phyloP scores from a whole-genome alignment of 1,284 basidiomycete species.

The Cryptococcus hybrid region DNA sequence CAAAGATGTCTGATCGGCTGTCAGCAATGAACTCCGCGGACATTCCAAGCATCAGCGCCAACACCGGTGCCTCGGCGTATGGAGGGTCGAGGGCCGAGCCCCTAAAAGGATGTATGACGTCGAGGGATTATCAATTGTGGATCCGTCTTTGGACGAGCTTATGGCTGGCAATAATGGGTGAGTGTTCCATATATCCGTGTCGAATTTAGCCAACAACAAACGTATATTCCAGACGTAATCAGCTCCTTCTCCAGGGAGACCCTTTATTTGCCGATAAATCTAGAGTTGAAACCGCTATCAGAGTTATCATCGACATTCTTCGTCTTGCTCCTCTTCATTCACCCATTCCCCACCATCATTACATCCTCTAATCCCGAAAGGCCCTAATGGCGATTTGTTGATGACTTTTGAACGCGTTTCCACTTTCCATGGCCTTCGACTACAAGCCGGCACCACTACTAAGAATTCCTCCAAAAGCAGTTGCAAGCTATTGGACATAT shows the following conservation, averaged over 20 bases:
- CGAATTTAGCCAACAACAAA: not conserved
- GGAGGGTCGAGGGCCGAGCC: conserved; percentile 39
- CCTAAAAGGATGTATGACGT: conserved; percentile 39
- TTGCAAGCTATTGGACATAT: conserved; percentile 34
- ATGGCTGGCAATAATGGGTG: conserved; percentile 13
- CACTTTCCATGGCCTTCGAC: conserved; percentile 34
- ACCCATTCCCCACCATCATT: conserved; percentile 16
- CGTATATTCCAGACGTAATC: conserved; percentile 25
- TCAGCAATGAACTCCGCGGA: not conserved
- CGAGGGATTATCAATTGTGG: conserved; percentile 24
- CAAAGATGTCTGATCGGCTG: conserved; percentile 2
- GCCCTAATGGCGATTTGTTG: conserved; percentile 27
- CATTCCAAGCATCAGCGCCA: not conserved
- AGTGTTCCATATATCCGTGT: not conserved
- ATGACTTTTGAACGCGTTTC: conserved; percentile 37
- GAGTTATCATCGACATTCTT: conserved; percentile 44
- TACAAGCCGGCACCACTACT: conserved; percentile 45
- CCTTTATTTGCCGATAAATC: conserved; percentile 44
- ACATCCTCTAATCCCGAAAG: conserved; percentile 24
- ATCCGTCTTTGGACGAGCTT: conserved; percentile 29
- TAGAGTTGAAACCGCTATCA: conserved; percentile 47
- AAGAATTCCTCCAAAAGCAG: conserved; percentile 46
- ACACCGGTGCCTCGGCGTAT: conserved; percentile 14
- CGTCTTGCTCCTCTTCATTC: conserved; percentile 28
- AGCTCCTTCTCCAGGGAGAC: conserved; percentile 43